Base-by-base conservation (phyloP, 2,329 filamentous ascomycete species). In the Penicillium sp. region DNA sequence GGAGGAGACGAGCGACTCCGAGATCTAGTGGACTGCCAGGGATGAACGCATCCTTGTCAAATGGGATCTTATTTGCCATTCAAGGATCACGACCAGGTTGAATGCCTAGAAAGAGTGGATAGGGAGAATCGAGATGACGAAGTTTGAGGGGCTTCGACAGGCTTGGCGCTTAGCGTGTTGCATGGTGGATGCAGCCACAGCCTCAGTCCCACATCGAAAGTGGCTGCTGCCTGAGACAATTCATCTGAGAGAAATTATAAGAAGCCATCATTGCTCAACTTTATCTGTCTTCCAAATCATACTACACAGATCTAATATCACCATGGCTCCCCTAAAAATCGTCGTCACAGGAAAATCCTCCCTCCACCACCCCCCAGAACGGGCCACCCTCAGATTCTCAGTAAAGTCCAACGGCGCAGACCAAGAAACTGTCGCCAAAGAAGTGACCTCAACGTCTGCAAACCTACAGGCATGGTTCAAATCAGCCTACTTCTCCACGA, bases 301-400 rank as follows among this genome's bases (percentile, higher is more conserved):
- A 25, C 22, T 2, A 25, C 22, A 25, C 4, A 8, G 2, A 25
- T 25, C 22, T 7, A 25, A 28, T 14, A 16, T 4, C 38, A 37
- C n/a, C 13, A 52, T 52, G 50, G 3, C 30, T 2, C 41, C 45
- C 5, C 33, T 52, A 5, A 37, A 36, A 14, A 45, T 52, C n/a
- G 10, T 16, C 3, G 38, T 52, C 12, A 30, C 25, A 4, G 50
- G 50, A 6, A 40, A 39, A 34, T 45, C 50, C 14, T 34, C 36
- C 30, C 12, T 52, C 13, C 14, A 8, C 11, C 36, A 40, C 1
- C 6, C 27, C 5, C 50, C 50, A 16, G 45, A 52, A 31, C 45
- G 36, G 13, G 30, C 36, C 25, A 41, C 36, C 2, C 31, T 52
- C 28, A 36, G 16, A 1, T 42, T 52, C 25, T 44, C 40, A 25